A percentile compares a stretch with the other conserved stretches of the same genome.
These are phyloP conservation scores for Irpex sp. DNA, from an alignment of 1,284 basidiomycete species.

Conservation along the genomic window DNA sequence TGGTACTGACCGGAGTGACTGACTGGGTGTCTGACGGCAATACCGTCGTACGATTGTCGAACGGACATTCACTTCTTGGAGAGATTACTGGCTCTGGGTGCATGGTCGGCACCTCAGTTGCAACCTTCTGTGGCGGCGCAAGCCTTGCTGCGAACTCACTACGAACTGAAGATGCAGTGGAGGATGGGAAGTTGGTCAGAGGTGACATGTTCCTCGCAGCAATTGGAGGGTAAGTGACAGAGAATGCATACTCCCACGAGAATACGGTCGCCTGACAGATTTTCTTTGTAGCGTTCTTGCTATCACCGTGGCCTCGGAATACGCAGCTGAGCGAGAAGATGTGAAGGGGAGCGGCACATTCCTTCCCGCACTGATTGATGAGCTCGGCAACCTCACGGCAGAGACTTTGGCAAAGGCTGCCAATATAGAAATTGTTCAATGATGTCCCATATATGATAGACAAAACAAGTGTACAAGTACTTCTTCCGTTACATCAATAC, in stretches of 20 bases:
- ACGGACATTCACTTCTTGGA: slow-evolving; percentile 77
- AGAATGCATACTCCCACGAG: slow-evolving; percentile 2
- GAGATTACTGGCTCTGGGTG: slow-evolving; percentile 91
- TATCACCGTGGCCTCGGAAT: slow-evolving; percentile 82
- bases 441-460: neutral
- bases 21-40: slow-evolving; percentile 90
- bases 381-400: slow-evolving; percentile 62
- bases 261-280: neutral
- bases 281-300: slow-evolving; percentile 60
- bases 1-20: slow-evolving; percentile 78
- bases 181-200: slow-evolving; percentile 47
- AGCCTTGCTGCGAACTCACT: slow-evolving; percentile 31
- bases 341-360: slow-evolving; percentile 89
- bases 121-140: slow-evolving; percentile 76
- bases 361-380: slow-evolving; percentile 83
- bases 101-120: slow-evolving; percentile 77
- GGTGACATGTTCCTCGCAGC: slow-evolving; percentile 77
- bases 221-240: slow-evolving; percentile 63
- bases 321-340: slow-evolving; percentile 65
- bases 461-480: slow-evolving; percentile 6
- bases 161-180: slow-evolving; percentile 18
- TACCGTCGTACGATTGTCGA: slow-evolving; percentile 63
- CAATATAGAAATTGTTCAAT: slow-evolving; percentile 41
- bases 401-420: slow-evolving; percentile 47
- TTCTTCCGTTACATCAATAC: neutral